These are phyloP conservation scores for Ustilago nuda DNA, from an alignment of 1,284 basidiomycete genomes.

Conservation along the genomic window DNA sequence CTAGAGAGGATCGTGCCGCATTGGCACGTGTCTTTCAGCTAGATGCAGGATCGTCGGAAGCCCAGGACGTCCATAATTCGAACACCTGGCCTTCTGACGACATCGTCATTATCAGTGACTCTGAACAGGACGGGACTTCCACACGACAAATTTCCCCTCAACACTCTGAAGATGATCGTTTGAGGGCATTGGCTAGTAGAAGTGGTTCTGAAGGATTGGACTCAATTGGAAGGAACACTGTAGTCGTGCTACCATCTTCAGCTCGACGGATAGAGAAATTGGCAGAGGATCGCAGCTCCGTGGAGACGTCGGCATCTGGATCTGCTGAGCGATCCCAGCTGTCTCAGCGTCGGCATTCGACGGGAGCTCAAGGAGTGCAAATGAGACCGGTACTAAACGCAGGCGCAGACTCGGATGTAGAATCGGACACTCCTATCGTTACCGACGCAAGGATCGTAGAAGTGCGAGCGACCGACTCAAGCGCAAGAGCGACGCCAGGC, in stretches of 20 bases:
- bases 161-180: not conserved
- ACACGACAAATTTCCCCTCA: not conserved
- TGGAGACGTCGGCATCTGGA: not conserved
- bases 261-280: not conserved
- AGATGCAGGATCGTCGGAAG: not conserved
- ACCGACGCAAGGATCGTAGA: conserved; percentile 12
- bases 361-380: not conserved
- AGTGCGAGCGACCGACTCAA: conserved; percentile 9
- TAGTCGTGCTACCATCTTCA: not conserved
- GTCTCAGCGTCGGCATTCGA: not conserved
- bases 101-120: conserved; percentile 22
- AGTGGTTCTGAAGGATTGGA: conserved; percentile 8
- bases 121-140: not conserved
- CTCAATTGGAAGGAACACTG: not conserved
- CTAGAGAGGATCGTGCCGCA: not conserved
- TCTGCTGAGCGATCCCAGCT: not conserved
- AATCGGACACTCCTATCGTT: conserved; percentile 13
- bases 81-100: not conserved
- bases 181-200: not conserved
- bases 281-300: not conserved
- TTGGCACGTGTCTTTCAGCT: not conserved
- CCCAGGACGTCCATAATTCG: not conserved
- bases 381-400: not conserved
- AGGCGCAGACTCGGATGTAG: conserved; percentile 7
- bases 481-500: conserved; percentile 11